Evolutionary conservation across 805 yeast species (phyloP), one percentile per base, ranked within the genome.

Genomic region (Yarrowia sp.): DNA sequence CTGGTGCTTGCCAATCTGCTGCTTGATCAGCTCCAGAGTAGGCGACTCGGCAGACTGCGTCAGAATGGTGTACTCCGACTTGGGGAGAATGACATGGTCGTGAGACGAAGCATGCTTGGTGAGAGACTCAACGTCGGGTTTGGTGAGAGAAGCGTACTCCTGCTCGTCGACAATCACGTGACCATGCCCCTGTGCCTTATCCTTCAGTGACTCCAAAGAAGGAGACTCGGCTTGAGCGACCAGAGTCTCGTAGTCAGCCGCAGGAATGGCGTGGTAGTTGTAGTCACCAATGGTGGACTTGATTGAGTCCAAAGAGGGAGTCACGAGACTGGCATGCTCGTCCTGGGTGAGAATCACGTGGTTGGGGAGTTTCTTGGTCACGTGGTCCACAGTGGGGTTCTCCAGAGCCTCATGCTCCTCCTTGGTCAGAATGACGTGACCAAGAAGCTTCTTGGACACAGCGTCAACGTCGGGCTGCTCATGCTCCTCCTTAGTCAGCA

Each of bases 1-100:
- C 9, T 70, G 67, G 14, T 42, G 69, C 38, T 20, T 73, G 71
- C 39, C 39, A 44, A 56, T 56, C 49, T 58, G 60, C 61, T 19
- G 17, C 33, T 56, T 55, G n/a, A 69, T 56, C 19, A 61, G 20
- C 33, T 66, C 69, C 67, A 61, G 10, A 10, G 66, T 38, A 9
- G 66, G 66, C 5, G 66, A 44, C 33, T 33, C 55, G 24, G 66
- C 66, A 1, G 53, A 46, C 19, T 66, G 55, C 36, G 66, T 56
- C 39, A 75, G 61, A 3, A 66, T 30, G 24, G 60, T 24, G 53
- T 46, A 68, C n/a, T 69, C 69, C 9, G 65, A 47, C 24, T 44
- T 56, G 6, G 72, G 69, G 4, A 73, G 15, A n/a, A 73, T 39
- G 1, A 56, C 66, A 34, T 68, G 70, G 46, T 69, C 50, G 8